A percentile compares a stretch with the other conserved stretches of the same genome.
Conservation (phyloP, 176 grass and related monocot genomes). For the Oryza meridionalis region DNA sequence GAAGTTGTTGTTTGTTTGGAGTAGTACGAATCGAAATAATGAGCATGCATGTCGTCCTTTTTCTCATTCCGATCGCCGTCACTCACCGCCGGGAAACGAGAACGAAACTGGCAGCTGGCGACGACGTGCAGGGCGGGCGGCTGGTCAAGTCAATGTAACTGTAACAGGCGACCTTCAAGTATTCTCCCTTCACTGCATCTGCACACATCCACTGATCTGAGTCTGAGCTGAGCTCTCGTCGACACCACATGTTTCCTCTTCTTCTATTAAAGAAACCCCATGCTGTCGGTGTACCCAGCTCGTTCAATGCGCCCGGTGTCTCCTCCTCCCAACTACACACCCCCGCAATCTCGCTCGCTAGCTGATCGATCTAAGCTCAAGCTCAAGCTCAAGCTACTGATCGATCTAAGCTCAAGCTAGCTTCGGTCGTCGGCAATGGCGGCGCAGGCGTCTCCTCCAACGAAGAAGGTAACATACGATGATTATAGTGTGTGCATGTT, state of each 20-base stretch:
- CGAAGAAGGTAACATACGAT: slow-evolving; percentile 43
- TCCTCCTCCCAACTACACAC: not conserved
- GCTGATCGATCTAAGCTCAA: not conserved
- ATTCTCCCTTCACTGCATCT: not conserved
- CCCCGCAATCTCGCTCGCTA: not conserved
- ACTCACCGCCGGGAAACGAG: not conserved
- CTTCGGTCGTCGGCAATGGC: not conserved
- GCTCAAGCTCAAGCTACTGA: no score
- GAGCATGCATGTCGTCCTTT: no score
- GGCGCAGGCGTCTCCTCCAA: slow-evolving; percentile 34
- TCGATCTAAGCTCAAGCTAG: not conserved
- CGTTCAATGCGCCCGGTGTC: not conserved
- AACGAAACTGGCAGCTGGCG: not conserved
- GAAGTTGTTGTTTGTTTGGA: no score
- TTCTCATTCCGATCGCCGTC: no score
- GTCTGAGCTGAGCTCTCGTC: not conserved
- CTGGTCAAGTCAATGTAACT: not conserved
- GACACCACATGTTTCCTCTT: not conserved
- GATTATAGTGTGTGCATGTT: no score
- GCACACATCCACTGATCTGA: not conserved
- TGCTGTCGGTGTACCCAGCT: not conserved
- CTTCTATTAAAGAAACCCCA: not conserved
- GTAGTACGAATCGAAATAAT: no score
- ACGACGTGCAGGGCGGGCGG: not conserved
- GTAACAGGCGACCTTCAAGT: not conserved